These are phyloP conservation scores for Roridomyces roridus DNA, from an alignment of 768 basidiomycete species.

Conservation along the genomic window DNA sequence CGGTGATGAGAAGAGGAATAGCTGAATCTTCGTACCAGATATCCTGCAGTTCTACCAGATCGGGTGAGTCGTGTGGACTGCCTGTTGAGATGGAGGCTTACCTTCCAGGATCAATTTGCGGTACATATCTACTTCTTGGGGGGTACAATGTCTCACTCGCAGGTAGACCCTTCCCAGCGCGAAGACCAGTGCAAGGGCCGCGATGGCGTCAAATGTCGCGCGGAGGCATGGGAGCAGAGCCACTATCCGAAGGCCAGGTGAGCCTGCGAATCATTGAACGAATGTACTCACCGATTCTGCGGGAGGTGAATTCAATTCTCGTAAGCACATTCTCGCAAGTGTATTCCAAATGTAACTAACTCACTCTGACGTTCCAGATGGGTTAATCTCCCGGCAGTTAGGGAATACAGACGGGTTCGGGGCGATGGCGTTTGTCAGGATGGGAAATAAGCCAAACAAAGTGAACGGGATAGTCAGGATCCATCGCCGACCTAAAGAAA, in stretches of 20 bases:
- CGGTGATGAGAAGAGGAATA: not conserved
- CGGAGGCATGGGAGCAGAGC: not conserved
- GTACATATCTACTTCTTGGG: not conserved
- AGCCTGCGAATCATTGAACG: not conserved
- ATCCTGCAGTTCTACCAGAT: not conserved
- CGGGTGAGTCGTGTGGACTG: not conserved
- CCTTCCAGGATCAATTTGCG: not conserved
- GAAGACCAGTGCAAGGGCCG: not conserved
- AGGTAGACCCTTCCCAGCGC: not conserved
- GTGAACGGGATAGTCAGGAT: not conserved
- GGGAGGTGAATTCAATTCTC: no score
- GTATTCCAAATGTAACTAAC: not conserved
- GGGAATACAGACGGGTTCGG: constrained; percentile 5
- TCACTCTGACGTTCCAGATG: not conserved
- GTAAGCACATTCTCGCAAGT: no score
- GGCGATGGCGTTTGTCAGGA: not conserved
- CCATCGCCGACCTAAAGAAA: not conserved
- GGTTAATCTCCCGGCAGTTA: not conserved
- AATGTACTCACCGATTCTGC: not conserved
- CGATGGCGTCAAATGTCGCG: not conserved
- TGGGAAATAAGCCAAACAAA: not conserved
- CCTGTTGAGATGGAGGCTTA: not conserved
- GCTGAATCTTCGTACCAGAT: not conserved
- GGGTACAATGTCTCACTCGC: not conserved
- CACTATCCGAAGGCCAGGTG: not conserved